Evolutionary conservation across 441 rosid genomes (phyloP).

Genomic region (Corymbia citriodora): DNA sequence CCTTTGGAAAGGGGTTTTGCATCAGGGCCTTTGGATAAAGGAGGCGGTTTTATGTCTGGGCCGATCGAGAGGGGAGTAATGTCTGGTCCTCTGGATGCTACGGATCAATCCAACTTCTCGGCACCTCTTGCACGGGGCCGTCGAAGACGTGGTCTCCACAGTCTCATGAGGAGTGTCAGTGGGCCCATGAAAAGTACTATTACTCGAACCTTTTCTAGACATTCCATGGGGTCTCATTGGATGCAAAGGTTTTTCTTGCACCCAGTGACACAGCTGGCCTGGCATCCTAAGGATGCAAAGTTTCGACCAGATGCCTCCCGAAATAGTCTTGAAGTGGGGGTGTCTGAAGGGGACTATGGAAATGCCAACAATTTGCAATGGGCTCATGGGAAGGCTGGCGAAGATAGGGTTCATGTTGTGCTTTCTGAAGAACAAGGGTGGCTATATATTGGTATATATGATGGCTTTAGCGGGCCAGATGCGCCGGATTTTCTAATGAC

Average conservation of each 20-base stretch:
- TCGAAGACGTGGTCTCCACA: constrained; percentile 57
- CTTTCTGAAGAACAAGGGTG: constrained; percentile 97
- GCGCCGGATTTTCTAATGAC: constrained; percentile 95
- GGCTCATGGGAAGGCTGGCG: constrained; percentile 99
- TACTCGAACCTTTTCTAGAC: constrained; percentile 80
- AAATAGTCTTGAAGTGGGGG: constrained; percentile 48
- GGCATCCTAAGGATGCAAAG: constrained; percentile 72
- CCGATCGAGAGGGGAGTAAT: constrained; percentile 90
- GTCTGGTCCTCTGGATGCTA: constrained; percentile 90
- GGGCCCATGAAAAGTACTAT: constrained; percentile 80
- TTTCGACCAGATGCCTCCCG: constrained; percentile 49
- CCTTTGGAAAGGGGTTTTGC: constrained; percentile 90
- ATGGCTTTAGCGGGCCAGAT: constrained; percentile 98
- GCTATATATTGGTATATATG: constrained; percentile 91
- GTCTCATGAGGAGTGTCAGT: constrained; percentile 78
- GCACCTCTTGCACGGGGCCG: constrained; percentile 80
- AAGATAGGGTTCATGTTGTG: constrained; percentile 94
- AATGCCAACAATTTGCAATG: constrained; percentile 77
- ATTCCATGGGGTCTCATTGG: constrained; percentile 66
- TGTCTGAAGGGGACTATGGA: constrained; percentile 48
- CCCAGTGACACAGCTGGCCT: constrained; percentile 59
- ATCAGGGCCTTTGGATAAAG: constrained; percentile 87
- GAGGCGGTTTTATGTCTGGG: constrained; percentile 88
- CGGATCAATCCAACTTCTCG: constrained; percentile 77
- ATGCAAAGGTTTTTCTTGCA: constrained; percentile 73